Conservation (phyloP, 176 grass and related monocot species). For the Carex scoparia region DNA sequence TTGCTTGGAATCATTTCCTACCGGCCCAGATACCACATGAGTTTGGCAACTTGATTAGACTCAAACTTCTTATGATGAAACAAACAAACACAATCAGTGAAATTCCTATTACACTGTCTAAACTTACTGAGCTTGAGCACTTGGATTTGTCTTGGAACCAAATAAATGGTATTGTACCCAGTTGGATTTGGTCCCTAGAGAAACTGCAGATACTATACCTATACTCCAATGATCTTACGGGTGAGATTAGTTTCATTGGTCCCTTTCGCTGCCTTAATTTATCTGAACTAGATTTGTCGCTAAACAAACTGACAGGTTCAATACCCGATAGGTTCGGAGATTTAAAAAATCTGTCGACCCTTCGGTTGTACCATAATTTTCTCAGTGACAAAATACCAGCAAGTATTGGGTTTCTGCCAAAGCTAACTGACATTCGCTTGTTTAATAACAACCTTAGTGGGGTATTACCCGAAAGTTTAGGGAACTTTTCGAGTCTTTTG, state of each 20-base stretch:
- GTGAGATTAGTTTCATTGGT: conserved; percentile 14
- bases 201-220: conserved; percentile 33
- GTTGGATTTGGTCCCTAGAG: conserved; percentile 36
- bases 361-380: conserved; percentile 41
- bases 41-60: conserved; percentile 33
- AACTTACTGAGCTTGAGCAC: conserved; percentile 18
- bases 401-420: neutral
- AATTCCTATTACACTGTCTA: conserved; percentile 23
- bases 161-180: conserved; percentile 25
- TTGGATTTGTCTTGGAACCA: conserved; percentile 30
- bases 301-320: conserved; percentile 25
- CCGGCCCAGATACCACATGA: conserved; percentile 9
- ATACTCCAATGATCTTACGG: conserved; percentile 15
- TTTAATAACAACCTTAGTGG: too few species aligned
- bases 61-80: conserved; percentile 26
- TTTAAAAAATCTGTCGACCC: conserved; percentile 17
- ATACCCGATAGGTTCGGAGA: conserved; percentile 36
- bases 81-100: conserved; percentile 14
- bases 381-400: conserved; percentile 33
- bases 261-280: conserved; percentile 7
- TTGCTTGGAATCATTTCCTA: conserved; percentile 21
- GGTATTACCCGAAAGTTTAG: too few species aligned
- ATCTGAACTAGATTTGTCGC: conserved; percentile 30
- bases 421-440: too few species aligned
- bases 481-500: too few species aligned